Evolutionary conservation across 176 grass and related monocot genomes (phyloP).

Genomic region (Stipa capillata): DNA sequence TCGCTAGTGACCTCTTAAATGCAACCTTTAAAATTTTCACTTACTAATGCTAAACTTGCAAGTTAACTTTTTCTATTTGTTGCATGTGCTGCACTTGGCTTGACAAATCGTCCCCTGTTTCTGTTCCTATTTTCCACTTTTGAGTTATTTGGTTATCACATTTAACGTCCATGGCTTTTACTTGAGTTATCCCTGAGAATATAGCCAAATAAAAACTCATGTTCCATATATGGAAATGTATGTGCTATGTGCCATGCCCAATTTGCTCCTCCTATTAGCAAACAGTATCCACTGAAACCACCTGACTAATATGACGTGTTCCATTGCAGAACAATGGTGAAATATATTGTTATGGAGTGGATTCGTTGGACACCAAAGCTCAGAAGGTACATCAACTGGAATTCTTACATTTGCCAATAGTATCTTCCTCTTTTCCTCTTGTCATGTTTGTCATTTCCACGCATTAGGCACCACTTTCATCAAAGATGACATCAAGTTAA

Average conservation of each 20-base stretch:
- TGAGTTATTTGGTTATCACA: neutral
- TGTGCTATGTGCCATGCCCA: neutral
- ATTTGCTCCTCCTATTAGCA: neutral
- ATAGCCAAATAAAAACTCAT: neutral
- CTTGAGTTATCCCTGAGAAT: neutral
- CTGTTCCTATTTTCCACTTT: neutral
- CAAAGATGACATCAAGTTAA: neutral
- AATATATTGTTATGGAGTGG: conserved; percentile 83
- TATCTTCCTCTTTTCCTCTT: neutral
- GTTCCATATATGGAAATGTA: neutral
- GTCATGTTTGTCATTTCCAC: neutral
- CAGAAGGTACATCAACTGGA: conserved; percentile 49
- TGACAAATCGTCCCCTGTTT: neutral
- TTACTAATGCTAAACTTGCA: neutral
- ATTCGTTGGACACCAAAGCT: conserved; percentile 77
- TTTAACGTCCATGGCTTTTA: neutral
- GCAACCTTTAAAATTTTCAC: neutral
- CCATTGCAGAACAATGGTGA: conserved; percentile 52
- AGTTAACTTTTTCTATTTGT: neutral
- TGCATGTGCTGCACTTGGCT: neutral
- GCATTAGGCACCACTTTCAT: neutral
- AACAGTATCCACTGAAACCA: neutral
- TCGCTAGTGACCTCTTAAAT: conserved; percentile 16
- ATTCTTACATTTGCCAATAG: neutral
- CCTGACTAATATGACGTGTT: neutral